Conservation (phyloP, 228 moss, liverwort and hornwort genomes). For the Sphagnum magellanicum region DNA sequence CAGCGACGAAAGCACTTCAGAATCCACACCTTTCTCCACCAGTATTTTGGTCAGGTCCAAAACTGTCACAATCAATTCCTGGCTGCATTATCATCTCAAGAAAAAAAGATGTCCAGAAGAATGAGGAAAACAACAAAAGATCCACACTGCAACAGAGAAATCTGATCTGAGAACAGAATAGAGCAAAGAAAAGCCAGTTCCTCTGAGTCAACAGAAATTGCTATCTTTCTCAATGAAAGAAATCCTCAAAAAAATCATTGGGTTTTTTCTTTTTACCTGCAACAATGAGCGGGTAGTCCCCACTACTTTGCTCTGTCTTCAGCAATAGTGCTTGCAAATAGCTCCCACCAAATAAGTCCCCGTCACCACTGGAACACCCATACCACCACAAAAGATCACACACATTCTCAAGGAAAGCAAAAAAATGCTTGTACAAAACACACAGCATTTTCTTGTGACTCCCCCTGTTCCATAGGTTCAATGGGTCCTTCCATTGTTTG, state of each 20-base stretch:
- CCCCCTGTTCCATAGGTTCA: no score
- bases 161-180: not conserved
- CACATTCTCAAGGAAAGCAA: no score
- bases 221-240: no score
- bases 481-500: no score
- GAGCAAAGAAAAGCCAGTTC: no score
- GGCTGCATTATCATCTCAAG: no score
- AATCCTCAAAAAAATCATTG: no score
- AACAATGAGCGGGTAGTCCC: constrained; percentile 69
- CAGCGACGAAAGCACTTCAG: constrained; percentile 57
- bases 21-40: constrained; percentile 68
- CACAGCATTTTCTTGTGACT: no score
- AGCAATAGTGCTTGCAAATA: constrained; percentile 73
- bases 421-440: not conserved
- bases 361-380: constrained; percentile 33
- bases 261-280: constrained; percentile 38
- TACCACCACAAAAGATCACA: not conserved
- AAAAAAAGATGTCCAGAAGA: no score
- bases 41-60: constrained; percentile 69
- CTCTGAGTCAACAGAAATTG: no score
- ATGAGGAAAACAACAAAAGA: not conserved
- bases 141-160: not conserved
- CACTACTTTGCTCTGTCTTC: constrained; percentile 71
- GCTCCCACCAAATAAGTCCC: constrained; percentile 54
- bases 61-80: constrained; percentile 24